Evolutionary conservation across 2,329 filamentous ascomycete genomes (phyloP).

Genomic region (Leptographium lundbergii): DNA sequence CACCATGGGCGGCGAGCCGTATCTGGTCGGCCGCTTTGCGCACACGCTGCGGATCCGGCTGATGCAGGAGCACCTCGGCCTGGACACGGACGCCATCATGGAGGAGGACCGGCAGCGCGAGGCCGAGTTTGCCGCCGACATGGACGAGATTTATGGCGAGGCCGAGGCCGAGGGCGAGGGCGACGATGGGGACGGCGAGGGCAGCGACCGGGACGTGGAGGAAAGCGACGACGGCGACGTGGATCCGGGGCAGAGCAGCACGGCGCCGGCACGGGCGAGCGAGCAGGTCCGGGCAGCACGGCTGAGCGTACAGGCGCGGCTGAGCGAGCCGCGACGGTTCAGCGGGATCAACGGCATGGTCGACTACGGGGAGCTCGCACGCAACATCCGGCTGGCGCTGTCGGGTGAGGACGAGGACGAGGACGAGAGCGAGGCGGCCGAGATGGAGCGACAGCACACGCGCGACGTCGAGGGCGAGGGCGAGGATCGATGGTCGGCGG

Average conservation of each 20-base stretch:
- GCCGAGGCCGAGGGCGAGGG: conserved; percentile 28
- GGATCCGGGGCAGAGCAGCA: not conserved
- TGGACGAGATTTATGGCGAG: conserved; percentile 49
- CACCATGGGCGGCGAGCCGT: conserved; percentile 80
- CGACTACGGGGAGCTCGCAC: not conserved
- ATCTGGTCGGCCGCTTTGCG: conserved; percentile 81
- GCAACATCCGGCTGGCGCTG: not conserved
- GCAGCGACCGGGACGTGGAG: conserved; percentile 27
- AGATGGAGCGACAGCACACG: conserved; percentile 39
- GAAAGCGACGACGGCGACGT: not conserved
- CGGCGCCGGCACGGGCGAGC: conserved; percentile 2
- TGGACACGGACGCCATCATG: conserved; percentile 84
- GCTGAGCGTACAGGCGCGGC: too few relatives aligned
- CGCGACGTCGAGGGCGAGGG: conserved; percentile 72
- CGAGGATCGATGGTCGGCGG: conserved; percentile 58
- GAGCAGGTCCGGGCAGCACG: too few relatives aligned
- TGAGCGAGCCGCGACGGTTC: not conserved
- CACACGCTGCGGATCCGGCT: conserved; percentile 85
- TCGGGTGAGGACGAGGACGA: not conserved
- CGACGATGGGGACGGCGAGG: conserved; percentile 19
- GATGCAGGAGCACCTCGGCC: conserved; percentile 93
- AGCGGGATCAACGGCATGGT: not conserved
- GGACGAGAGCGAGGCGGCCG: conserved; percentile 18
- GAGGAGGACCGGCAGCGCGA: conserved; percentile 59
- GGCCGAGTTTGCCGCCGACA: conserved; percentile 41